Conservation (phyloP, 2,329 filamentous ascomycete species). For the Colletotrichum salicis region DNA sequence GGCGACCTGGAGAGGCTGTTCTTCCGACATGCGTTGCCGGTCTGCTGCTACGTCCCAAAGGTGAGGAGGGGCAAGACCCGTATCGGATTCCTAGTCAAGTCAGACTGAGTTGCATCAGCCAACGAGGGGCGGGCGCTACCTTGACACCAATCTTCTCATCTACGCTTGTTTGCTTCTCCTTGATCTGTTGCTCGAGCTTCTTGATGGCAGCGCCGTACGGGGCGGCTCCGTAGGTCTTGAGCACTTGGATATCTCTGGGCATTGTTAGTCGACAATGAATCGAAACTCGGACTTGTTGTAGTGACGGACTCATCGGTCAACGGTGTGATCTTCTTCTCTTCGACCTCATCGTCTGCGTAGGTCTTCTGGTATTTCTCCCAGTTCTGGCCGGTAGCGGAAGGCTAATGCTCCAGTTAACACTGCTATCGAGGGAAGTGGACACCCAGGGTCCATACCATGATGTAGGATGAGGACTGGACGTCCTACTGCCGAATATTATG, state of each 20-base stretch:
- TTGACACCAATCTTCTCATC: slow-evolving; percentile 98
- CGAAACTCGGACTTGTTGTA: slow-evolving; percentile 39
- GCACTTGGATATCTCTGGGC: slow-evolving; percentile 93
- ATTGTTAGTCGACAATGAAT: slow-evolving; percentile 37
- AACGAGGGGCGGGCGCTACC: slow-evolving; percentile 52
- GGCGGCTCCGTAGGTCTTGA: slow-evolving; percentile 98
- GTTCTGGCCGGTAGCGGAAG: slow-evolving; percentile 90
- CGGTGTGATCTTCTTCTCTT: slow-evolving; percentile 99
- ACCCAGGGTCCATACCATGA: slow-evolving; percentile 51
- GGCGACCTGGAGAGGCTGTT: slow-evolving; percentile 96
- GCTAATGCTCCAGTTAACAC: slow-evolving; percentile 67
- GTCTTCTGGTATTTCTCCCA: slow-evolving; percentile 99
- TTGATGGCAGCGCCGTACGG: slow-evolving; percentile 94
- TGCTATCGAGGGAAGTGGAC: slow-evolving; percentile 20
- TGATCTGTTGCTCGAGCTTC: slow-evolving; percentile 99
- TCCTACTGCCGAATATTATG: slow-evolving; percentile 31
- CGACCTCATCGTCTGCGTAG: slow-evolving; percentile 94
- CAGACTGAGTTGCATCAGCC: slow-evolving; percentile 22
- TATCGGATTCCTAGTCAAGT: slow-evolving; percentile 85
- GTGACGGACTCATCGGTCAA: slow-evolving; percentile 88
- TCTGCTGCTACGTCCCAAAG: slow-evolving; percentile 99
- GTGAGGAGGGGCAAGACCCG: slow-evolving; percentile 96
- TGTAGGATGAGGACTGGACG: slow-evolving; percentile 46
- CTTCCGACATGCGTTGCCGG: slow-evolving; percentile 97
- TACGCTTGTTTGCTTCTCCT: slow-evolving; percentile 97